Evolutionary conservation across 2,329 filamentous ascomycete genomes (phyloP).

Genomic region (Ophiognomonia clavigignenti-juglandacearum): DNA sequence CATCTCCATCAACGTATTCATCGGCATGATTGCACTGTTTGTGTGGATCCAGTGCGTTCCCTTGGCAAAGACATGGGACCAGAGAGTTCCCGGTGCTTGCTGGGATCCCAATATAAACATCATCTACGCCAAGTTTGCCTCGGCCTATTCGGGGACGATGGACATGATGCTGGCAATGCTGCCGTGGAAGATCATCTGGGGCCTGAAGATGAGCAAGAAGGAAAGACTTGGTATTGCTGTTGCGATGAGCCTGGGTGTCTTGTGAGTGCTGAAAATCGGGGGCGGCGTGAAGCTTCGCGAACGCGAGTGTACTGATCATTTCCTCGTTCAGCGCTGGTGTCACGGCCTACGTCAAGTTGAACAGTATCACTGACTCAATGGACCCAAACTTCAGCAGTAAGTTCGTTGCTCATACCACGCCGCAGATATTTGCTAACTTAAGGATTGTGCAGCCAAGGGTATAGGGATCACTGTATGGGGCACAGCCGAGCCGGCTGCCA

Average conservation of each 20-base stretch:
- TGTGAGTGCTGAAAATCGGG: constrained; percentile 26
- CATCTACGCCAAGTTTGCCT: constrained; percentile 19
- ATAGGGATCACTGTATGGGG: neutral
- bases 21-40: constrained; percentile 22
- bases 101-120: constrained; percentile 19
- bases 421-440: neutral
- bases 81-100: constrained; percentile 20
- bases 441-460: neutral
- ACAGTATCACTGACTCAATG: too few relatives aligned
- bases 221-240: constrained; percentile 14
- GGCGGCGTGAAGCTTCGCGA: too few relatives aligned
- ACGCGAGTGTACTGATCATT: too few relatives aligned
- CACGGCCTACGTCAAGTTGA: too few relatives aligned
- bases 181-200: constrained; percentile 16
- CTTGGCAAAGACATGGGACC: constrained; percentile 22
- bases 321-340: too few relatives aligned
- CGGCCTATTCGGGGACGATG: constrained; percentile 14
- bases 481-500: neutral
- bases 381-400: too few relatives aligned
- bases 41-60: constrained; percentile 26
- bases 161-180: constrained; percentile 15
- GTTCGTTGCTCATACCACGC: too few relatives aligned
- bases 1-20: constrained; percentile 25
- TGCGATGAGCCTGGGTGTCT: constrained; percentile 17
- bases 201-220: constrained; percentile 9